Evolutionary conservation across 306 rosid species (phyloP).

Genomic region (Begonia loranthoides): DNA sequence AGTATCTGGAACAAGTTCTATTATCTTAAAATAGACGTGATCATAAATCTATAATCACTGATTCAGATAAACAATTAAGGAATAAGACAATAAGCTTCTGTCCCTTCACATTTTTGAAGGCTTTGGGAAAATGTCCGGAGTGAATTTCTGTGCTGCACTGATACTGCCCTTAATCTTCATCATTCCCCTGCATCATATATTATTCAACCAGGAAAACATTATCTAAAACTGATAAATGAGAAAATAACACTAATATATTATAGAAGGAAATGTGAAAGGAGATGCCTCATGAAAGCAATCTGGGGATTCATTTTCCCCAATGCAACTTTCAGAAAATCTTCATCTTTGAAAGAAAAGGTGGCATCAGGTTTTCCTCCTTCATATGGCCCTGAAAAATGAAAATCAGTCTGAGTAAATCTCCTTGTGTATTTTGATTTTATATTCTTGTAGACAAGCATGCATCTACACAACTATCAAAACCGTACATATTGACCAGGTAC

Average conservation of each 20-base stretch:
- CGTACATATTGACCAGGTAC: no score
- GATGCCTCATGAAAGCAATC: conserved; percentile 80
- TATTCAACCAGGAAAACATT: conserved; percentile 1
- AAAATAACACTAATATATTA: no score
- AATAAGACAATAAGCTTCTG: background rate
- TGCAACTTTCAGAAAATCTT: conserved; percentile 81
- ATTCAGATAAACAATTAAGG: no score
- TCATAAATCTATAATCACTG: no score
- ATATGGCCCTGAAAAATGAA: conserved; percentile 36
- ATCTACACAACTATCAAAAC: no score
- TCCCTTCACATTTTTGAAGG: conserved; percentile 73
- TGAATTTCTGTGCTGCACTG: conserved; percentile 81
- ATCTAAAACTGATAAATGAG: no score
- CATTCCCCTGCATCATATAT: conserved; percentile 41
- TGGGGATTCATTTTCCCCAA: conserved; percentile 87
- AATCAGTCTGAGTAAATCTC: no score
- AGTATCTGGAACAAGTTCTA: no score
- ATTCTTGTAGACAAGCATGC: no score
- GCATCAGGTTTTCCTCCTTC: conserved; percentile 94
- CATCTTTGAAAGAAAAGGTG: conserved; percentile 68
- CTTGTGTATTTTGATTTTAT: no score
- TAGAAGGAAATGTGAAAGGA: background rate
- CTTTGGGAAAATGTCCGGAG: conserved; percentile 93
- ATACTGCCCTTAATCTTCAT: conserved; percentile 86
- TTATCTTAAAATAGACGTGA: no score